Evolutionary conservation across 306 rosid species (phyloP).

Genomic region (Fragaria nilgerrensis): DNA sequence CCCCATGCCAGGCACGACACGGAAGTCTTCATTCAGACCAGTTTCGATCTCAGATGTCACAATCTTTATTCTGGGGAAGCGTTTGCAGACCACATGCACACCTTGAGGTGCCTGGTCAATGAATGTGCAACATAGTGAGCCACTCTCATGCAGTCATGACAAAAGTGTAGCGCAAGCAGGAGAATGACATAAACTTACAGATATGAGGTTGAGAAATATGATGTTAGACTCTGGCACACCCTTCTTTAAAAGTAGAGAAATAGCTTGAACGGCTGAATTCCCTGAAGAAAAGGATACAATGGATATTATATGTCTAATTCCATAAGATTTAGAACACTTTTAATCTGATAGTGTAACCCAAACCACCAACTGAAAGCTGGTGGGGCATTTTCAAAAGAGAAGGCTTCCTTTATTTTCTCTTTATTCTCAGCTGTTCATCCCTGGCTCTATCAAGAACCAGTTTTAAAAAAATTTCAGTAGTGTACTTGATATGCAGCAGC

Average conservation of each 20-base stretch:
- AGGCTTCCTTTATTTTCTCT: background rate
- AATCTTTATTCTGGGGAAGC: constrained; percentile 86
- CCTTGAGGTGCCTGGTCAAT: constrained; percentile 93
- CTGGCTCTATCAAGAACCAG: background rate
- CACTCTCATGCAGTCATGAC: constrained; percentile 1
- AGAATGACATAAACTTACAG: constrained; percentile 53
- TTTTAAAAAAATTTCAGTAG: background rate
- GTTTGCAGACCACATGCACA: constrained; percentile 81
- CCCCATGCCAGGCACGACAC: constrained; percentile 97
- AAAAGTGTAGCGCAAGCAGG: constrained; percentile 11
- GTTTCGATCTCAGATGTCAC: constrained; percentile 92
- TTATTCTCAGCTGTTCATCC: background rate
- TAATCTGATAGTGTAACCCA: background rate
- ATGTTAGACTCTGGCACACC: constrained; percentile 98
- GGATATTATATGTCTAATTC: background rate
- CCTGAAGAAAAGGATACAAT: constrained; percentile 42
- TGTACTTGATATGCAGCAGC: background rate
- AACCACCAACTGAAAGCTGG: background rate
- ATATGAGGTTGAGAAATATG: constrained; percentile 93
- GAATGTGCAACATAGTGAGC: constrained; percentile 11
- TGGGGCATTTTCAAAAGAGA: background rate
- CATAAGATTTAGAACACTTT: background rate
- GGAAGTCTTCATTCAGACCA: constrained; percentile 79
- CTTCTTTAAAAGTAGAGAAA: constrained; percentile 68
- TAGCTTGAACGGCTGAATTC: constrained; percentile 93